A percentile compares a stretch with the other conserved stretches of the same genome.
phyloP scores from a whole-genome alignment of 148 eudicot genomes.

The Fagopyrum tataricum region DNA sequence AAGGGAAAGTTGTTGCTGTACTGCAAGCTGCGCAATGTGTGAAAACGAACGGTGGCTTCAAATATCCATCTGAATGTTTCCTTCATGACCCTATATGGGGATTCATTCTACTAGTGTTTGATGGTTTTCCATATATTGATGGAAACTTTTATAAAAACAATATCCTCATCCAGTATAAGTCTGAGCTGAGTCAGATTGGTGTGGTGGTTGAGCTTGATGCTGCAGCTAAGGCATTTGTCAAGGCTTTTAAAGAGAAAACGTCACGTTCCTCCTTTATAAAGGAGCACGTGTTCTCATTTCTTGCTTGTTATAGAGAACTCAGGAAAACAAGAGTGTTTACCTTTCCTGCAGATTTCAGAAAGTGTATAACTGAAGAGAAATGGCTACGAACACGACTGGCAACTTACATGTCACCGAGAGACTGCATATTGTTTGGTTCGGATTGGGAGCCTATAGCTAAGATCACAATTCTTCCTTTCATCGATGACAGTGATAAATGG shows the following conservation, averaged over 20 bases:
- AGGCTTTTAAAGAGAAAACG: constrained; percentile 34
- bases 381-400: constrained; percentile 55
- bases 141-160: constrained; percentile 28
- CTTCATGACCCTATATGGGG: constrained; percentile 47
- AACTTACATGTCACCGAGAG: constrained; percentile 39
- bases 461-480: constrained; percentile 51
- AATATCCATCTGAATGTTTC: constrained; percentile 38
- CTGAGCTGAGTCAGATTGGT: constrained; percentile 33
- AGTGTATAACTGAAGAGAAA: constrained; percentile 29
- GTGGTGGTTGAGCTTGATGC: constrained; percentile 39
- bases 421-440: constrained; percentile 39
- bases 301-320: constrained; percentile 32
- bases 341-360: constrained; percentile 25
- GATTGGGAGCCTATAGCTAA: constrained; percentile 41
- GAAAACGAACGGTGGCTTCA: constrained; percentile 35
- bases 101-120: constrained; percentile 42
- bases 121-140: constrained; percentile 42
- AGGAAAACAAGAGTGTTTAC: constrained; percentile 7
- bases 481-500: constrained; percentile 40
- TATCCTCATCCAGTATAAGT: constrained; percentile 25
- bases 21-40: constrained; percentile 37
- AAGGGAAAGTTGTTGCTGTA: constrained; percentile 22
- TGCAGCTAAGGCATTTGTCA: constrained; percentile 33
- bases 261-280: constrained; percentile 23
- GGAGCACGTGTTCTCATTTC: constrained; percentile 28